Conservation (phyloP, 345 rosid genomes). For the Fremontodendron californicum region DNA sequence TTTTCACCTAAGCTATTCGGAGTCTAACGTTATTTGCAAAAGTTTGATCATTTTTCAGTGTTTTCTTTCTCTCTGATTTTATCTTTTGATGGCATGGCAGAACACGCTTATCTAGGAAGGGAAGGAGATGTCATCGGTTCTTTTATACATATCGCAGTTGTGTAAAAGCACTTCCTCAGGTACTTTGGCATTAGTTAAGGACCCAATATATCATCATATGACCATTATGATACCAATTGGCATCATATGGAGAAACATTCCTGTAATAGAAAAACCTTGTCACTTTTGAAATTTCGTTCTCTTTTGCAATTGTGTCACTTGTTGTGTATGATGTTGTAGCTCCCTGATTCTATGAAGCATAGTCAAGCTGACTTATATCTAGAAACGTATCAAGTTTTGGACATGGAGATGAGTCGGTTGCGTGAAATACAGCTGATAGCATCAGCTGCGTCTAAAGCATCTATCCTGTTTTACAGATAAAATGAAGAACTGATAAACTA, state of each 20-base stretch:
- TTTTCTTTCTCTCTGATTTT: background rate
- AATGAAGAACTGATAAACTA: no score
- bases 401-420: slow-evolving; percentile 95
- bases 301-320: background rate
- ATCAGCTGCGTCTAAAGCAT: slow-evolving; percentile 86
- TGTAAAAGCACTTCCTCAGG: slow-evolving; percentile 99
- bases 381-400: slow-evolving; percentile 98
- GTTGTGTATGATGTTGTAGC: slow-evolving; percentile 46
- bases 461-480: background rate
- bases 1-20: background rate
- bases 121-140: slow-evolving; percentile 94
- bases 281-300: background rate
- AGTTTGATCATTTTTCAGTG: background rate
- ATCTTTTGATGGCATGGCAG: slow-evolving; percentile 43
- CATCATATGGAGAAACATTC: background rate
- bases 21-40: background rate
- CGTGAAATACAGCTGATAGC: slow-evolving; percentile 94
- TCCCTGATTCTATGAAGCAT: slow-evolving; percentile 98
- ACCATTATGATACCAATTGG: background rate
- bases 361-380: slow-evolving; percentile 95
- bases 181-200: slow-evolving; percentile 12
- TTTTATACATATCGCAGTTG: slow-evolving; percentile 96
- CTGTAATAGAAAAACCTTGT: background rate
- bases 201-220: background rate
- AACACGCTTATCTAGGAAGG: slow-evolving; percentile 90